Conservation (phyloP, 2,329 filamentous ascomycete genomes). For the Colletotrichum phormii region DNA sequence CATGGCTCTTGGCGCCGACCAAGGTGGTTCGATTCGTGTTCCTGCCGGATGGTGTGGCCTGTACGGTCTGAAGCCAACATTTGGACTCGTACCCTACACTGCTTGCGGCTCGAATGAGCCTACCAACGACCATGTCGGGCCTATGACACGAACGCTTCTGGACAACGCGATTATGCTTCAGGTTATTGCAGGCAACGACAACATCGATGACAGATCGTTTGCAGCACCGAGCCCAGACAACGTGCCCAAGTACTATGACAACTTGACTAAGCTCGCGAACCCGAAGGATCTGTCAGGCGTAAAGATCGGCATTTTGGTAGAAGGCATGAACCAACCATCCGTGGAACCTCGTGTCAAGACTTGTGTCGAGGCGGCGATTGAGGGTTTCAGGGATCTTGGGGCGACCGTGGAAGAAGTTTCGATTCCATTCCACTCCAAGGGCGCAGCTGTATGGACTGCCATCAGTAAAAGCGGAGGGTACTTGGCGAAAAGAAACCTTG, state of each 20-base stretch:
- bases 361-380: conserved; percentile 49
- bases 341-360: conserved; percentile 40
- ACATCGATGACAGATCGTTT: conserved; percentile 50
- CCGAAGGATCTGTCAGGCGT: conserved; percentile 53
- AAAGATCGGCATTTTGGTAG: conserved; percentile 47
- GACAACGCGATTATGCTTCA: conserved; percentile 52
- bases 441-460: conserved; percentile 61
- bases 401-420: conserved; percentile 58
- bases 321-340: conserved; percentile 6
- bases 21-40: conserved; percentile 47
- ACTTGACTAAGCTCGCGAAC: conserved; percentile 50
- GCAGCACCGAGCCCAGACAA: conserved; percentile 50
- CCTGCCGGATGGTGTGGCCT: conserved; percentile 46
- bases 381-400: conserved; percentile 52
- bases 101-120: conserved; percentile 52
- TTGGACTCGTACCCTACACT: conserved; percentile 57
- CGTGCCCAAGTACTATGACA: conserved; percentile 48
- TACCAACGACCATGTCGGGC: conserved; percentile 58
- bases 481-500: conserved; percentile 16
- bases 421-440: conserved; percentile 59
- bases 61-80: conserved; percentile 53
- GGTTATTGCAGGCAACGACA: conserved; percentile 57
- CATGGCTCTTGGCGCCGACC: conserved; percentile 46
- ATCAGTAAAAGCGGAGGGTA: conserved; percentile 36
- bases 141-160: conserved; percentile 53